Evolutionary conservation across 768 basidiomycete species (phyloP), one percentile per base, ranked within the genome.

Genomic region (Panaeolus papilionaceus): DNA sequence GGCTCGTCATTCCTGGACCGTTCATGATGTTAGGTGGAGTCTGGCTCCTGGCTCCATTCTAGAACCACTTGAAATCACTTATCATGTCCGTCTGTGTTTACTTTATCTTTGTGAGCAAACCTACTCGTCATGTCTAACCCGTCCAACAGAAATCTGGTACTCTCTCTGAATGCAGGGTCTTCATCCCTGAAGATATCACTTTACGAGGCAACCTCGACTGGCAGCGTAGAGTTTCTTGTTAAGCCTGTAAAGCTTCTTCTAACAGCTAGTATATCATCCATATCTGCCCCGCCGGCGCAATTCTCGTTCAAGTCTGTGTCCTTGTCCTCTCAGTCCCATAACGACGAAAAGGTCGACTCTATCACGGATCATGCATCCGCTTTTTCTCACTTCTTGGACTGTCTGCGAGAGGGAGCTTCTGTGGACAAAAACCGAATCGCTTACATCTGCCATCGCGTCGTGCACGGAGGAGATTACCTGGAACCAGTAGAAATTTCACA

Each of bases 131-230:
- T 67, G 38, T 28, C 61, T 38, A 42, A 47, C 33, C 23, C 64
- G 64, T 61, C 65, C 45, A 64, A 64, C 61, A 67, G 63, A 66
- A 69, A 73, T 62, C 66, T 88, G 68, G 85, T 93, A 65, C 88
- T 94, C 28, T 83, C 93, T 3, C 83, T 90, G 70, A 94, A 94
- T 71, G 88, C 93, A 5, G 93, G 93, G 44, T 94, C 93, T 0
- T 95, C 93, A 1, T 95, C 93, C 5, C 89, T 95, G 79, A 95
- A 95, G 80, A 86, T 92, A 54, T 89, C 91, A 12, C 85, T 95
- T 54, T 95, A 86, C 72, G 71, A 75, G 45, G 75, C 80, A 37
- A 70, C 71, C 20, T 68, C 74, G 0, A 69, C 58, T 9, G 44
- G 10, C 62, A 63, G 40, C 37, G 39, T 44, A 23, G 37, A 67